Evolutionary conservation across 1,284 basidiomycete genomes (phyloP).

Genomic region (Coniferiporia sulphurascens): DNA sequence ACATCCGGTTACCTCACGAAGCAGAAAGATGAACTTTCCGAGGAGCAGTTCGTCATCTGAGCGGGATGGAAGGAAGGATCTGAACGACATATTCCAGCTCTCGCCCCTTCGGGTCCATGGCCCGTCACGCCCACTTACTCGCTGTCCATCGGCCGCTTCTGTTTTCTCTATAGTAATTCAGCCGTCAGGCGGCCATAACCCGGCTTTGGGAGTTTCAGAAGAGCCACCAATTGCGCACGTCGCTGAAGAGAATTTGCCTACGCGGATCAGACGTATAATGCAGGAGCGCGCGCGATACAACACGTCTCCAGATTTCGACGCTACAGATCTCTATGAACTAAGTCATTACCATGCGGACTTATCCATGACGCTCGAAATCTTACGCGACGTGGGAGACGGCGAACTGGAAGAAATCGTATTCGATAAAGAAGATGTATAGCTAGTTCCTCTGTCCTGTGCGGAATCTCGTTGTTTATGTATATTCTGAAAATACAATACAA

Average conservation of each 20-base stretch:
- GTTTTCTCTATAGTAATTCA: slow-evolving; percentile 16
- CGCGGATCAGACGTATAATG: slow-evolving; percentile 11
- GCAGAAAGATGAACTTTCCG: background rate
- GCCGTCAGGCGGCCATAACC: slow-evolving; percentile 4
- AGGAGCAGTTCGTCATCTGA: background rate
- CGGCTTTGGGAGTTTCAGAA: background rate
- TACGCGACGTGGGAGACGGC: slow-evolving; percentile 1
- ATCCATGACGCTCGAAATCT: slow-evolving; percentile 9
- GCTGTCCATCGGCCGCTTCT: slow-evolving; percentile 10
- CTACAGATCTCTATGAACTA: background rate
- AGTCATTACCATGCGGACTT: slow-evolving; percentile 10
- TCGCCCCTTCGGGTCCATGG: background rate
- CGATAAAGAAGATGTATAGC: slow-evolving; percentile 2
- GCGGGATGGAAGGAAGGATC: background rate
- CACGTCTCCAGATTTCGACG: background rate
- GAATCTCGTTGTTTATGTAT: too few species aligned
- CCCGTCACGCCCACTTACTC: slow-evolving; percentile 3
- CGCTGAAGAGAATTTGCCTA: slow-evolving; percentile 9
- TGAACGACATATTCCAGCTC: background rate
- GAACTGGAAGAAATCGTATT: slow-evolving; percentile 11
- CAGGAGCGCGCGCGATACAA: background rate
- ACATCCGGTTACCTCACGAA: background rate
- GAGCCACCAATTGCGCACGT: background rate
- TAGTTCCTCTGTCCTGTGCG: background rate
- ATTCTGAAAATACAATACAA: too few species aligned